These are phyloP conservation scores for Hypoxylon sp. DNA, from an alignment of 2,329 filamentous ascomycete genomes.

Conservation along the genomic window DNA sequence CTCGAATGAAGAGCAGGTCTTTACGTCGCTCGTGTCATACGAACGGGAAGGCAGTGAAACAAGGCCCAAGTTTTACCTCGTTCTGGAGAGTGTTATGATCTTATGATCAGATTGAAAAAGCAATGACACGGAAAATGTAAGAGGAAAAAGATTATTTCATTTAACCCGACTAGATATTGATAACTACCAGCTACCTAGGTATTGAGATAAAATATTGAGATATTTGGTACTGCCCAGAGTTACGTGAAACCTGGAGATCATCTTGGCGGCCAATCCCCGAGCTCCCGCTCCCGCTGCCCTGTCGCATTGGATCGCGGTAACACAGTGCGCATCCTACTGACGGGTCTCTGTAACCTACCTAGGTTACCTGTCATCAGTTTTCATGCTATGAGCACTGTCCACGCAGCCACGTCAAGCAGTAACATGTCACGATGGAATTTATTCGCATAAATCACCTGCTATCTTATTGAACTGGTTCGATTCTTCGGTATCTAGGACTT, in stretches of 20 bases:
- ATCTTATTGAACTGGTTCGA: too few species aligned
- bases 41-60: background rate
- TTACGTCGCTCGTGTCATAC: background rate
- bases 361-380: background rate
- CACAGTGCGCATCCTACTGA: background rate
- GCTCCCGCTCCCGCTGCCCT: background rate
- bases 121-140: background rate
- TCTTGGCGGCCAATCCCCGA: slow-evolving; percentile 32
- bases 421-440: too few species aligned
- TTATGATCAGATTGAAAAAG: background rate
- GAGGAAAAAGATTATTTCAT: background rate
- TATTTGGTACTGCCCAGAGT: slow-evolving; percentile 23
- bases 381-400: background rate
- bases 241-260: slow-evolving; percentile 38
- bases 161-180: background rate
- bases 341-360: too few species aligned
- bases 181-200: too few species aligned
- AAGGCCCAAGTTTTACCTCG: background rate
- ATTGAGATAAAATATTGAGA: slow-evolving; percentile 29
- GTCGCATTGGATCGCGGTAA: background rate
- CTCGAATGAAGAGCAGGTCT: background rate
- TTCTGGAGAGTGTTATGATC: background rate
- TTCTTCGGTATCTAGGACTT: too few species aligned
- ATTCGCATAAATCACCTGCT: background rate
- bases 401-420: too few species aligned